Evolutionary conservation across 768 basidiomycete genomes (phyloP), one percentile per base, ranked within the genome.

Genomic region (Leucosporidium yakuticum): DNA sequence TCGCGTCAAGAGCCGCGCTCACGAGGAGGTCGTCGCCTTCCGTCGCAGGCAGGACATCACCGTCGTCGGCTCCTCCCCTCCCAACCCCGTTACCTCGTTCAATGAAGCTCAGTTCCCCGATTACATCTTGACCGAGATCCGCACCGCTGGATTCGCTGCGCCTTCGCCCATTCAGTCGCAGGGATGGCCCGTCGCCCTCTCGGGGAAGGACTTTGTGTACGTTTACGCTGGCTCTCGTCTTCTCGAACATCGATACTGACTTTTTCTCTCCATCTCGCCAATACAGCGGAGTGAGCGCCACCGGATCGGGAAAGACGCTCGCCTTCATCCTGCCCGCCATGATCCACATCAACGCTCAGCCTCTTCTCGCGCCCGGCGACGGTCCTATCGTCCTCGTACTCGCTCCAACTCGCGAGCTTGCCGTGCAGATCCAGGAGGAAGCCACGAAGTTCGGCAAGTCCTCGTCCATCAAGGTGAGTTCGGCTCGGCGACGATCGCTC

Each of bases 291-390:
- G 92, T 99, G 74, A 93, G 96, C 50, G 95, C 98, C 80, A 99
- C 96, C 19, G 96, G 96, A 65, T 95, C 91, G 79, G 96, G 96
- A 66, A 99, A 99, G 82, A 99, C 96, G 12, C 97, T 99, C 65
- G 86, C 94, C 20, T 99, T 99, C 78, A 95, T 96, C 63, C 87
- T 99, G 55, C 96, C 96, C 49, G 95, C 96, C 60, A 99, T 98
- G 95, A 83, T 99, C 47, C 96, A 99, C 80, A 99, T 99, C 82
- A 99, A 98, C 84, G 96, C 96, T 55, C 96, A 99, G 84, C 90
- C 96, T 14, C 83, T 99, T 48, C 83, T 99, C 68, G 79, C 88
- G 0, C 88, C 94, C 31, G 95, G 96, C 23, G 96, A 99, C 79
- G 96, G 96, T 21, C 96, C 96, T 20, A 98, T 99, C 73, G 95